A percentile compares a stretch with the other conserved stretches of the same genome.
These are phyloP conservation scores for Beauveria pseudobassiana DNA, from an alignment of 2,329 filamentous ascomycete genomes.

Conservation along the genomic window DNA sequence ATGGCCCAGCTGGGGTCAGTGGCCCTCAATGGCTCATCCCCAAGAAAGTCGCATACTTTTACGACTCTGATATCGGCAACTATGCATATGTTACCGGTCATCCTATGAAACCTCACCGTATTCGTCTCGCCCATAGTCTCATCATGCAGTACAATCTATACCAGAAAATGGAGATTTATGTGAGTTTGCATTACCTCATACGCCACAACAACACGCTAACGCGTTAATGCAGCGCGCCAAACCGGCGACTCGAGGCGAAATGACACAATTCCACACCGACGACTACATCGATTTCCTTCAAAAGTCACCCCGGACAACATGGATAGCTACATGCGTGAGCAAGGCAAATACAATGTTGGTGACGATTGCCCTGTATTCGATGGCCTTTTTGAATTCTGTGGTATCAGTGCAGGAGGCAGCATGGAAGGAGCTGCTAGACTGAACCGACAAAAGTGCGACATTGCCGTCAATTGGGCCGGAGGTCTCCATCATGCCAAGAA, in stretches of 20 bases:
- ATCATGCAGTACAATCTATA: constrained; percentile 95
- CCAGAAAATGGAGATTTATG: constrained; percentile 93
- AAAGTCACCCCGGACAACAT: constrained; percentile 98
- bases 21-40: constrained; percentile 39
- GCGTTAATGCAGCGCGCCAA: constrained; percentile 58
- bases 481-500: constrained; percentile 97
- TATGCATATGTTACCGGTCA: constrained; percentile 96
- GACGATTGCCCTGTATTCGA: constrained; percentile 98
- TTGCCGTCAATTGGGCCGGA: constrained; percentile 97
- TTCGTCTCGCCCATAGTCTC: constrained; percentile 89
- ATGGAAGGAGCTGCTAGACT: constrained; percentile 89
- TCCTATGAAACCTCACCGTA: constrained; percentile 97
- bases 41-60: constrained; percentile 95
- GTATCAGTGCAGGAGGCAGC: constrained; percentile 86
- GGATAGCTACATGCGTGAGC: constrained; percentile 82
- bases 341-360: constrained; percentile 87
- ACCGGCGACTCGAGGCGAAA: constrained; percentile 80
- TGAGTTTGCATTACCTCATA: constrained; percentile 41
- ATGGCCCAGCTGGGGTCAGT: constrained; percentile 35
- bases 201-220: constrained; percentile 25
- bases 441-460: constrained; percentile 86
- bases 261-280: constrained; percentile 88
- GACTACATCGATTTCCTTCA: constrained; percentile 94
- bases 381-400: constrained; percentile 93
- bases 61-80: constrained; percentile 96